Percentiles rank a stretch among this genome's conserved stretches.
Evolutionary conservation across 345 rosid genomes (phyloP).

Genomic region (Xanthoceras sorbifolium): DNA sequence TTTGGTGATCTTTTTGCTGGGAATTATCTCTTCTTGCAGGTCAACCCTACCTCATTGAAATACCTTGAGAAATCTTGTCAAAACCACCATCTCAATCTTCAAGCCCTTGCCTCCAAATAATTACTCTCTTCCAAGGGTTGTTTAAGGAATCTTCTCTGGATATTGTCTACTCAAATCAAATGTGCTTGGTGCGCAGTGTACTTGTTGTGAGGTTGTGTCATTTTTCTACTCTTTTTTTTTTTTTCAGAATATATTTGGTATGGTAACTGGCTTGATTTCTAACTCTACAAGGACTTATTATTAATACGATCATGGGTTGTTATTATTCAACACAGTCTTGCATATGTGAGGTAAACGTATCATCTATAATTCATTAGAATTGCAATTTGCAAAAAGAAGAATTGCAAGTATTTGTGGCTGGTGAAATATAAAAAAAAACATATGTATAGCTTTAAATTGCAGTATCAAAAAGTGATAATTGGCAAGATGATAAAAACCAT

Average conservation of each 20-base stretch:
- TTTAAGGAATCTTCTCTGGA: not conserved
- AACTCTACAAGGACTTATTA: not conserved
- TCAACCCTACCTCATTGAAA: slow-evolving; percentile 60
- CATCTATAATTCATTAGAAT: no score
- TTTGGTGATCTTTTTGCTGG: slow-evolving; percentile 80
- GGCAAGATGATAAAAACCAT: not conserved
- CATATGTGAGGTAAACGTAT: not conserved
- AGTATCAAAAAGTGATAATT: no score
- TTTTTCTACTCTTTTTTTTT: not conserved
- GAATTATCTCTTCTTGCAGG: slow-evolving; percentile 69
- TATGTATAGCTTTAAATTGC: no score
- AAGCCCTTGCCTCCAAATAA: slow-evolving; percentile 13
- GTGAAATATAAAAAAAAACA: not conserved
- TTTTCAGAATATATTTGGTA: not conserved
- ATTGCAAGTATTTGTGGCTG: not conserved
- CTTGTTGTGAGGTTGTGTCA: not conserved
- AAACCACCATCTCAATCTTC: not conserved
- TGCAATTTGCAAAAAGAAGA: not conserved
- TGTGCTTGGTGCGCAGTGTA: not conserved
- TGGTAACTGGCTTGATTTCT: not conserved
- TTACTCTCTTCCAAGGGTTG: slow-evolving; percentile 27
- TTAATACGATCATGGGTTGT: no score
- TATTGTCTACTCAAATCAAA: not conserved
- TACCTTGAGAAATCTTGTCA: slow-evolving; percentile 33
- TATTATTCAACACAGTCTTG: not conserved